Evolutionary conservation across 116 monocot species (phyloP).

Genomic region (Dioscorea cayenensis): DNA sequence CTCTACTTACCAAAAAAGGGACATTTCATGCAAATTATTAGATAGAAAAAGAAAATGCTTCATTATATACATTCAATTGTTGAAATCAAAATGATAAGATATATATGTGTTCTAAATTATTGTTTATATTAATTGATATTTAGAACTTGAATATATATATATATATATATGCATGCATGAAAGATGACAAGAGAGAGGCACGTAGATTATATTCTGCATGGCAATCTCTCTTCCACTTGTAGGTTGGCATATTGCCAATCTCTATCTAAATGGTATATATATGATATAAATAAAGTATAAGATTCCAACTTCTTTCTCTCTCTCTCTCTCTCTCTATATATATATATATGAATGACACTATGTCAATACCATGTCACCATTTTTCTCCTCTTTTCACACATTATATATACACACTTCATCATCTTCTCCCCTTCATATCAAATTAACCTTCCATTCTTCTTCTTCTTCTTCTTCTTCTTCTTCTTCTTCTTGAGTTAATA

Average conservation of each 20-base stretch:
- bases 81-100: too few species aligned
- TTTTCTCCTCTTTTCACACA: not conserved
- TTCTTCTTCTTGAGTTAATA: not conserved
- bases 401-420: not conserved
- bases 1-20: too few species aligned
- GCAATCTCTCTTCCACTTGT: not conserved
- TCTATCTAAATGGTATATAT: not conserved
- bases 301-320: not conserved
- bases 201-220: not conserved
- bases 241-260: not conserved
- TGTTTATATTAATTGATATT: too few species aligned
- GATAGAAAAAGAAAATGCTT: too few species aligned
- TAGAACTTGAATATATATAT: too few species aligned
- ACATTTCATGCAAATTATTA: too few species aligned
- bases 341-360: too few species aligned
- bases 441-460: not conserved
- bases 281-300: not conserved
- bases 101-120: too few species aligned
- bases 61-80: too few species aligned
- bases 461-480: not conserved
- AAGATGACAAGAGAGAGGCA: not conserved
- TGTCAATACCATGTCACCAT: not conserved
- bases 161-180: too few species aligned
- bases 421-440: not conserved
- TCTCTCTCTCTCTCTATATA: not conserved